Percentiles rank a stretch among this genome's conserved stretches.
phyloP scores from a whole-genome alignment of 108 stramenopile genomes.

The Discostella pseudostelligera region DNA sequence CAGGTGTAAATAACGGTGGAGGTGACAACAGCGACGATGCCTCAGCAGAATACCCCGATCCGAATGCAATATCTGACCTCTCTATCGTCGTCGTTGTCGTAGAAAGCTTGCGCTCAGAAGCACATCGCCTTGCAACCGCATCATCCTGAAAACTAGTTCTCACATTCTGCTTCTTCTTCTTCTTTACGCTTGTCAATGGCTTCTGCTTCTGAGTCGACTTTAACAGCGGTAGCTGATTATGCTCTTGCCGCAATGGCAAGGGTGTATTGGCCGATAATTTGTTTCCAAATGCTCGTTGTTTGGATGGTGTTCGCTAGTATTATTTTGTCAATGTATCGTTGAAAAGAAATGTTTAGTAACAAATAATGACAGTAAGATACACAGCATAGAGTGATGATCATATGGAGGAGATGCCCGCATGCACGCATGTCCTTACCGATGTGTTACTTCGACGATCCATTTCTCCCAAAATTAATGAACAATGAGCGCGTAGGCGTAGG shows the following conservation, averaged over 20 bases:
- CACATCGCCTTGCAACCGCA: background rate
- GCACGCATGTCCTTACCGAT: no score
- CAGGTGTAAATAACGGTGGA: constrained; percentile 1
- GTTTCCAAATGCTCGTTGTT: constrained; percentile 19
- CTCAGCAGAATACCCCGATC: no score
- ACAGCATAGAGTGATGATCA: no score
- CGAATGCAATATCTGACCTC: background rate
- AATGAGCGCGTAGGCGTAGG: no score
- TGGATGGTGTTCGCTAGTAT: constrained; percentile 6
- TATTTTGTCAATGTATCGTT: no score
- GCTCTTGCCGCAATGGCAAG: background rate
- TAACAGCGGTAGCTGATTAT: constrained; percentile 4
- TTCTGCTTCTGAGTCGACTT: constrained; percentile 1
- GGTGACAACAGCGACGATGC: no score
- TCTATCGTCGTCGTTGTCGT: background rate
- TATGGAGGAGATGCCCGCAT: no score
- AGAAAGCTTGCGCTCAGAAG: constrained; percentile 1
- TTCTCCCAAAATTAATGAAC: no score
- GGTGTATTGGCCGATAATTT: constrained; percentile 27
- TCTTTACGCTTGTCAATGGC: constrained; percentile 3
- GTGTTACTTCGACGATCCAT: no score
- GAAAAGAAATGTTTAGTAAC: no score
- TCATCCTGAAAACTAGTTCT: background rate
- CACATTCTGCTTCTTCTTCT: background rate
- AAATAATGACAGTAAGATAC: no score